Evolutionary conservation across 2,329 filamentous ascomycete species (phyloP).

Genomic region (Colletotrichum zoysiae): DNA sequence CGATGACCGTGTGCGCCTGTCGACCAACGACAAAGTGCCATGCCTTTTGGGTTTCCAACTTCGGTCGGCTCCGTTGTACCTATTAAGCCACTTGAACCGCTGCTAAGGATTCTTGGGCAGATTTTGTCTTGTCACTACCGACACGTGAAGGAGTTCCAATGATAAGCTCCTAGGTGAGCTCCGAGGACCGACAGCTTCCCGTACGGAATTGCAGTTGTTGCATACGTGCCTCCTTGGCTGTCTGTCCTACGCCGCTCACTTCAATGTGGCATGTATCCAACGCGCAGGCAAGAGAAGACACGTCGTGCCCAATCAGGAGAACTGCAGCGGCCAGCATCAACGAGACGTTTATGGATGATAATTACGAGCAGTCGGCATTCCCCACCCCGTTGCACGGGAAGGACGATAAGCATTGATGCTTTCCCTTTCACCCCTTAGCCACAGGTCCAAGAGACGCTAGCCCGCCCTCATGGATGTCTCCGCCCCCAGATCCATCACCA

Average conservation of each 20-base stretch:
- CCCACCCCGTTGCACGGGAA: background rate
- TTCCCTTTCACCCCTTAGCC: background rate
- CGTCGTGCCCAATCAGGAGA: too few relatives aligned
- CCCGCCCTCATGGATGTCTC: conserved; percentile 17
- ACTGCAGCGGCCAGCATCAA: background rate
- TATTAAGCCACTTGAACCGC: conserved; percentile 6
- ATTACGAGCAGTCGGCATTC: background rate
- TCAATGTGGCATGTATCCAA: background rate
- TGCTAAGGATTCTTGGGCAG: background rate
- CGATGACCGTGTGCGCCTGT: conserved; percentile 37
- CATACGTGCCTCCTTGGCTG: conserved; percentile 2
- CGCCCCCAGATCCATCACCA: conserved; percentile 32
- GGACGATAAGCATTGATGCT: background rate
- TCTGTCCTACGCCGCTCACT: conserved; percentile 21
- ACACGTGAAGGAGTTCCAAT: background rate
- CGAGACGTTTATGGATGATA: too few relatives aligned
- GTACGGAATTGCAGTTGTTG: background rate
- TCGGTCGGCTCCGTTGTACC: conserved; percentile 39
- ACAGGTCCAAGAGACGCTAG: conserved; percentile 12
- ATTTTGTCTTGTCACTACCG: background rate
- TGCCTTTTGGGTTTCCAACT: conserved; percentile 25
- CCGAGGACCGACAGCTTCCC: conserved; percentile 2
- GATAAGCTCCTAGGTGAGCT: conserved; percentile 34
- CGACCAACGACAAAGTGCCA: conserved; percentile 27
- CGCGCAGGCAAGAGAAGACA: background rate